Evolutionary conservation across 257 asterid species (phyloP).

Genomic region (Jasminum sambac): DNA sequence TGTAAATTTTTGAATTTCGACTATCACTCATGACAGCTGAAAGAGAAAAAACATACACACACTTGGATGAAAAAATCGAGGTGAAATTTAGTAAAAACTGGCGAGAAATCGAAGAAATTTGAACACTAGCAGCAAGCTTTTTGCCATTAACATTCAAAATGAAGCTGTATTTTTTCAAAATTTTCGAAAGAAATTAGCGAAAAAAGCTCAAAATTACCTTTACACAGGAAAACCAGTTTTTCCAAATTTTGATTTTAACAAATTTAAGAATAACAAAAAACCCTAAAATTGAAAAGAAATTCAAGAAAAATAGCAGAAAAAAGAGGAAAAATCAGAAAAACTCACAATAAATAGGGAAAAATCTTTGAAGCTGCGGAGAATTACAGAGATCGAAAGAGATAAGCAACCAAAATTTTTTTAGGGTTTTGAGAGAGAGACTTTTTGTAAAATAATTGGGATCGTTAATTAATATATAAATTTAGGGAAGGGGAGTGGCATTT

Average conservation of each 20-base stretch:
- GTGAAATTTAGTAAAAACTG: slow-evolving; percentile 21
- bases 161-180: slow-evolving; percentile 23
- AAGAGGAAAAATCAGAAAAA: slow-evolving; percentile 32
- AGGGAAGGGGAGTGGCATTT: neutral
- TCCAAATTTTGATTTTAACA: slow-evolving; percentile 24
- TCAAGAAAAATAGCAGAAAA: slow-evolving; percentile 32
- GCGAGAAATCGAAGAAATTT: slow-evolving; percentile 21
- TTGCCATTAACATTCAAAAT: slow-evolving; percentile 23
- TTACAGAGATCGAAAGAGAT: slow-evolving; percentile 26
- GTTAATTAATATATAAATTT: slow-evolving; percentile 24
- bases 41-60: neutral
- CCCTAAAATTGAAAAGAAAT: slow-evolving; percentile 25
- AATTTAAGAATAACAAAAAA: slow-evolving; percentile 33
- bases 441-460: slow-evolving; percentile 26
- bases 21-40: neutral
- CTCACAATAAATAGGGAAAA: slow-evolving; percentile 39
- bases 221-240: slow-evolving; percentile 32
- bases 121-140: neutral
- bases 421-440: slow-evolving; percentile 34
- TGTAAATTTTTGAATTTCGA: neutral
- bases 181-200: slow-evolving; percentile 33
- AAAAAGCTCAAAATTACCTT: slow-evolving; percentile 31
- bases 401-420: slow-evolving; percentile 26
- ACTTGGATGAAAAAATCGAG: neutral
- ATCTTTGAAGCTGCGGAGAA: slow-evolving; percentile 19